A percentile compares a stretch with the other conserved stretches of the same genome.
Conservation (phyloP, 2,329 filamentous ascomycete species). For the Pseudogymnoascus sp. region DNA sequence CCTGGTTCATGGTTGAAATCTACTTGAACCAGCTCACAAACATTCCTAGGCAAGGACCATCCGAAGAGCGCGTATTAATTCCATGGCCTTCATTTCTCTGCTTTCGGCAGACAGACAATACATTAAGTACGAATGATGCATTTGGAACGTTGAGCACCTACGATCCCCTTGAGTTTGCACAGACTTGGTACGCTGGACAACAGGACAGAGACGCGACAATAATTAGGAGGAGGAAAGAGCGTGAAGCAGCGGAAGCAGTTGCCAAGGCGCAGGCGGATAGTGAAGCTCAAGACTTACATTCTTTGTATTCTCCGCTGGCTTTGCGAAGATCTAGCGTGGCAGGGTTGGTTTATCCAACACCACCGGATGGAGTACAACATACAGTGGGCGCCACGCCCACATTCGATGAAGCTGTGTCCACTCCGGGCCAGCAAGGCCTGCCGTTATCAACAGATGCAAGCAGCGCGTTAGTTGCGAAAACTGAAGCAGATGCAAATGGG, state of each 20-base stretch:
- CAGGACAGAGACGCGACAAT: conserved; percentile 38
- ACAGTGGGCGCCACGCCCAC: conserved; percentile 46
- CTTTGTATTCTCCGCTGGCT: conserved; percentile 42
- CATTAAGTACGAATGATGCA: background rate
- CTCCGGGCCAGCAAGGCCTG: conserved; percentile 40
- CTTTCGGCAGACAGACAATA: conserved; percentile 21
- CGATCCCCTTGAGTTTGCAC: conserved; percentile 31
- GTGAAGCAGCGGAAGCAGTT: conserved; percentile 31
- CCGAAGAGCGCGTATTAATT: conserved; percentile 21
- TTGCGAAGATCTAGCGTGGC: conserved; percentile 42
- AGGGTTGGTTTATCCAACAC: conserved; percentile 62
- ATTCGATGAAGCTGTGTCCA: conserved; percentile 48
- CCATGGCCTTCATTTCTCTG: conserved; percentile 29
- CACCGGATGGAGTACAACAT: conserved; percentile 56
- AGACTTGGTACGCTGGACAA: conserved; percentile 29
- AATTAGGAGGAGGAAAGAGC: conserved; percentile 43
- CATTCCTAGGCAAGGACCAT: background rate
- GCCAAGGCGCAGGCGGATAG: conserved; percentile 36
- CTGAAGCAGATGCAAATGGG: background rate
- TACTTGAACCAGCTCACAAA: background rate
- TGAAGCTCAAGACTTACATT: conserved; percentile 37
- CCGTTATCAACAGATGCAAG: background rate
- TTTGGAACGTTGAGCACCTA: background rate
- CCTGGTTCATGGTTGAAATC: conserved; percentile 28
- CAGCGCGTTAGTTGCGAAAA: background rate